Evolutionary conservation across 192 early-diverging fungal species (phyloP), one percentile per base, ranked within the genome.

Genomic region (Coemansia sp.): DNA sequence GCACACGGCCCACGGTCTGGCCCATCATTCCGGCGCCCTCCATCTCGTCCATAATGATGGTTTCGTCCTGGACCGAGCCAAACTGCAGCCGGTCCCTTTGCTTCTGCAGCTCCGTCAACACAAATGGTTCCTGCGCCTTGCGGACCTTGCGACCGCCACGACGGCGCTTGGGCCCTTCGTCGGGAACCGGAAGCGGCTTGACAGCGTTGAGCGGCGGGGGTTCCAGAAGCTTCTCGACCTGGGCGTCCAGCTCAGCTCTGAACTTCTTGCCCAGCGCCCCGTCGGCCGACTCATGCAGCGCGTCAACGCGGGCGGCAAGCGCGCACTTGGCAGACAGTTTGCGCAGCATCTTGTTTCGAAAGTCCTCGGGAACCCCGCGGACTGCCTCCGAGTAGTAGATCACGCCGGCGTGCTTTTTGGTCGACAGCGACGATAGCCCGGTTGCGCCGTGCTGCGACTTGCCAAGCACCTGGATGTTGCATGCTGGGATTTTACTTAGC

Each of bases 51-150:
- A 91, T 90, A 22, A 85, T 86, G 64, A 90, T 89, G 11, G 92
- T 79, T 75, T 99, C 96, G 19, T 95, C 90, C 75, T 99, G 95
- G 38, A 91, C 89, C 40, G 87, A 89, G 61, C 94, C 94, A 87
- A 99, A 99, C 60, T 86, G 87, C 80, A 98, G 88, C 5, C 98
- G 85, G 76, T 99, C 97, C 65, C 90, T 87, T 16, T 93, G 91
- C 66, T 95, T 93, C 54, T 91, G 88, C 46, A 98, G 86, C 76
- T 98, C 98, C 0, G 95, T 93, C 57, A 88, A 71, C 25, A 90
- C 90, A 75, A 89, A 88, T 8, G 88, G 83, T 72, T 98, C 95
- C 75, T 95, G 95, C 40, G 85, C 84, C 73, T 86, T 88, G 32
- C 95, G 87, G 13, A 90, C 91, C 68, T 95, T 90, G 7, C 90